Conservation (phyloP, 257 asterid genomes). For the Capsicum pubescens region DNA sequence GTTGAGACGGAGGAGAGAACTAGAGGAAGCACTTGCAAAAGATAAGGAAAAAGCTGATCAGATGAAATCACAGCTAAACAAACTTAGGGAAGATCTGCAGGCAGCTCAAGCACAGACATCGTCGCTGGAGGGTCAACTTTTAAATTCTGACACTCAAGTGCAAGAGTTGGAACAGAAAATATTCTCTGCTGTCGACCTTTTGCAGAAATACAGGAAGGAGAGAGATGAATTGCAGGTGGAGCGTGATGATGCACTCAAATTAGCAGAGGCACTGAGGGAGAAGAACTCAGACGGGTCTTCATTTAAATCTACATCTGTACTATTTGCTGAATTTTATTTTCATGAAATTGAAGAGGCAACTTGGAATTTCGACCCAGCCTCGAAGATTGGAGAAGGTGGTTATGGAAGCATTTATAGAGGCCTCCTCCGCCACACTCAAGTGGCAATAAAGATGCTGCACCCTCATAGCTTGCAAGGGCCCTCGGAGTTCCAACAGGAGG, state of each 20-base stretch:
- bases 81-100: conserved; percentile 53
- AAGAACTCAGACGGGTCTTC: conserved; percentile 61
- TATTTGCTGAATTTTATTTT: conserved; percentile 70
- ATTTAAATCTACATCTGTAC: conserved; percentile 54
- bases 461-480: conserved; percentile 81
- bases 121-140: conserved; percentile 62
- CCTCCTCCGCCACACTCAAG: conserved; percentile 73
- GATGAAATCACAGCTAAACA: conserved; percentile 53
- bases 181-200: conserved; percentile 72
- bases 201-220: conserved; percentile 81
- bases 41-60: conserved; percentile 60
- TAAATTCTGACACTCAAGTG: conserved; percentile 53
- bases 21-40: conserved; percentile 68
- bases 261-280: conserved; percentile 64
- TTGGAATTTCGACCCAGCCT: conserved; percentile 52
- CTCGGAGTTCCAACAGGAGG: conserved; percentile 87
- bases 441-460: conserved; percentile 79
- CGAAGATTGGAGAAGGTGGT: conserved; percentile 90
- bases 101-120: conserved; percentile 57
- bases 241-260: conserved; percentile 68
- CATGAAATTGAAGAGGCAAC: conserved; percentile 85
- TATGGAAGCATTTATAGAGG: conserved; percentile 82
- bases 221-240: conserved; percentile 71
- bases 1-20: conserved; percentile 61
- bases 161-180: conserved; percentile 81